Conservation (phyloP, 2,329 filamentous ascomycete genomes). For the Trichophaea hybrida region DNA sequence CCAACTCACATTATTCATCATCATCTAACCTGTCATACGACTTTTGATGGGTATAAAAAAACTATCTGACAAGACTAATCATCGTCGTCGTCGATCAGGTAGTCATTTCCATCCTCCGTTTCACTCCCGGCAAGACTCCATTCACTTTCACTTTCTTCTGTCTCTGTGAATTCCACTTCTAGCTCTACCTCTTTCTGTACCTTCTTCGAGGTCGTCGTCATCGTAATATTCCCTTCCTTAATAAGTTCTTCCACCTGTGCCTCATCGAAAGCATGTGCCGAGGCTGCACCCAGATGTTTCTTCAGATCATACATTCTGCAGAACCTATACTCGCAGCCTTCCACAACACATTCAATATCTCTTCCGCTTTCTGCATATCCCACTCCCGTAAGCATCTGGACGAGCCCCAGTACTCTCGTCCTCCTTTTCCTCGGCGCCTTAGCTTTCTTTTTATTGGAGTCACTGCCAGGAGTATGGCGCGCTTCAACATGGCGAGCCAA, state of each 20-base stretch:
- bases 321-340: constrained; percentile 15
- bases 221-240: background rate
- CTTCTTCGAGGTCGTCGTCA: background rate
- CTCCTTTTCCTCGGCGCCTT: constrained; percentile 1
- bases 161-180: constrained; percentile 4
- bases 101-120: constrained; percentile 10
- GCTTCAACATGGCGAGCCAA: constrained; percentile 12
- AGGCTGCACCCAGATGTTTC: constrained; percentile 11
- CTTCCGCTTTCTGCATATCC: constrained; percentile 21
- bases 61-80: constrained; percentile 5
- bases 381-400: constrained; percentile 17
- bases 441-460: background rate
- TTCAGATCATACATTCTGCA: constrained; percentile 17
- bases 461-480: constrained; percentile 4
- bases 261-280: constrained; percentile 13
- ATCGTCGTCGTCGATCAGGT: background rate
- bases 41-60: background rate
- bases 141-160: constrained; percentile 8
- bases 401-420: background rate
- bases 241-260: constrained; percentile 14
- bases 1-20: too few relatives aligned
- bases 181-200: background rate
- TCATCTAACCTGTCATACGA: too few relatives aligned
- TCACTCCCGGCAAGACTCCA: constrained; percentile 12
- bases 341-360: constrained; percentile 17